Base-by-base conservation (phyloP, 1,139 yeast species). In the Arxiozyma telluris region DNA sequence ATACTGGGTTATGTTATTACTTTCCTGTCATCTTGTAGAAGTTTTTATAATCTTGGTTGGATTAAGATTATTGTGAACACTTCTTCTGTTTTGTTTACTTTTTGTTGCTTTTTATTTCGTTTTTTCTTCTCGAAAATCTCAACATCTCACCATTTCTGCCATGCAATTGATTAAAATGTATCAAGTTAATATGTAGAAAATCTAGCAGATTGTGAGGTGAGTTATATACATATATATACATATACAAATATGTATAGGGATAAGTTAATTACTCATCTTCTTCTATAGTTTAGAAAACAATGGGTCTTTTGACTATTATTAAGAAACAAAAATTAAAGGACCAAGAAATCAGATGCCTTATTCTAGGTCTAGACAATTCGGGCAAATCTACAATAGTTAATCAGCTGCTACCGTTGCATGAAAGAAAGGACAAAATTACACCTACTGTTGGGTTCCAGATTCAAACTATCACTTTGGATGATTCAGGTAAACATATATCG, bases 241-340 rank as follows among this genome's bases (percentile, higher is more conserved):
- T 23, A 23, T 23, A 23, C 6, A 23, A 4, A 23, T 23, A 23
- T 23, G 6, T 34, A 34, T 34, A 27, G 4, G 30, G 30, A 6
- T 7, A 27, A 27, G 30, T 27, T 27, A 27, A 27, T 27, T 27
- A 27, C 11, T 27, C 11, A 27, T 27, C 30, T 7, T 27, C 30
- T 34, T 34, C 39, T 15, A 8, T 34, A 12, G n/a, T 15, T 15
- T 2, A 8, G 6, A 34, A 34, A 12, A 34, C 6, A 34, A 90
- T 91, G 98, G 98, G 98, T 0, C 78, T 91, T 4, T 70, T 91
- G 27, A 80, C 91, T 0, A 86, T 89, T 47, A 85, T 93, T 54
- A 78, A 83, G 64, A 90, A 89, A 65, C 96, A 89, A 64, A 85
- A 88, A 70, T 72, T 81, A 50, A 88, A 88, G 67, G 96, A 88